Conservation (phyloP, 129 eudicot genomes). For the Centaurea solstitialis region DNA sequence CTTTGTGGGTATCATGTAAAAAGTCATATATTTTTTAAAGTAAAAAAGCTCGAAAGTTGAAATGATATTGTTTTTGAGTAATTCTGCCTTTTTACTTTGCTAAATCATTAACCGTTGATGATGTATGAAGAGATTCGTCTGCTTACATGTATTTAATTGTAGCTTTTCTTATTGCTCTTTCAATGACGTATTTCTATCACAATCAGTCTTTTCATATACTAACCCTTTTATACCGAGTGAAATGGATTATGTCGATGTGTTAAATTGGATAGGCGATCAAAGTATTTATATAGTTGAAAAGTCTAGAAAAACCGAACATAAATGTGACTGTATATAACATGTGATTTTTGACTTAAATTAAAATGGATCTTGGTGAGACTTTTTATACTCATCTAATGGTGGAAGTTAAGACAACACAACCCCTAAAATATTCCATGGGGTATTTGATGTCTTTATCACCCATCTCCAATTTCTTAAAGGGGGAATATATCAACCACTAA, state of each 20-base stretch:
- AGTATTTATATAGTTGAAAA: background rate
- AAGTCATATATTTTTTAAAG: slow-evolving; percentile 14
- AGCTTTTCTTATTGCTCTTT: background rate
- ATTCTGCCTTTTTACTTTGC: background rate
- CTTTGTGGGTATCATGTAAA: slow-evolving; percentile 23
- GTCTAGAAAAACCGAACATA: background rate
- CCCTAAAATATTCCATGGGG: slow-evolving; percentile 32
- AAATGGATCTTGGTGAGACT: slow-evolving; percentile 16
- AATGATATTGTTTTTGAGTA: background rate
- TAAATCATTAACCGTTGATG: background rate
- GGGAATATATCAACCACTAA: slow-evolving; percentile 28
- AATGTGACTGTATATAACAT: background rate
- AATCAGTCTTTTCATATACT: background rate
- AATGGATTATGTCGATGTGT: background rate
- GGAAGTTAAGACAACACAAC: slow-evolving; percentile 20
- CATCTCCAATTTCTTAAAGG: slow-evolving; percentile 28
- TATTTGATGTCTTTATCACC: slow-evolving; percentile 26
- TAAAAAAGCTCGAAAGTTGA: slow-evolving; percentile 18
- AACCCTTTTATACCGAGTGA: background rate
- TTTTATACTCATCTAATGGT: slow-evolving; percentile 20
- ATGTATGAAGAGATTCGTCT: background rate
- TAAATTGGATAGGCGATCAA: background rate
- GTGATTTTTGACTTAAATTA: slow-evolving; percentile 17
- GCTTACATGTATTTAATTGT: background rate
- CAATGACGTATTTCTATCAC: background rate